Percentiles rank a stretch among this genome's conserved stretches.
These are phyloP conservation scores for Malassezia dermatis DNA, from an alignment of 1,284 basidiomycete species.

Conservation along the genomic window DNA sequence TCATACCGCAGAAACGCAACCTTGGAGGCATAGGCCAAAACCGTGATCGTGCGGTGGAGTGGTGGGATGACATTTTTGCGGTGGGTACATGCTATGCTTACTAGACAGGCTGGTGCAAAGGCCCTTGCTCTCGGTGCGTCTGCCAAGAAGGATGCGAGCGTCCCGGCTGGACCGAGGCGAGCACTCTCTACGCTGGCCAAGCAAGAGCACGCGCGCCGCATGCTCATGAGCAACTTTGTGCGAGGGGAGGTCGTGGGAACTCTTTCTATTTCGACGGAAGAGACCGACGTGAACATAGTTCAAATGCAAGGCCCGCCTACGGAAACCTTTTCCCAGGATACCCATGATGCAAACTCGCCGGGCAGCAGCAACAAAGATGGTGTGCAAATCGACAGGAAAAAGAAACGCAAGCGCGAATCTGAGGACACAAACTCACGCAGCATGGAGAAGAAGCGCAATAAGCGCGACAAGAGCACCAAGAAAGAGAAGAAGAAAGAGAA, in stretches of 20 bases:
- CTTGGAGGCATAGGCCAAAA: conserved; percentile 43
- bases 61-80: conserved; percentile 47
- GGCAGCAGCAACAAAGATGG: background rate
- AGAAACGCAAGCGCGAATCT: conserved; percentile 50
- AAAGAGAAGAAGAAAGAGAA: conserved; percentile 52
- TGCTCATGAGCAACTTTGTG: conserved; percentile 41
- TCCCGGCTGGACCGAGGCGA: conserved; percentile 17
- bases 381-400: background rate
- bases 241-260: conserved; percentile 27
- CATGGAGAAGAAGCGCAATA: background rate
- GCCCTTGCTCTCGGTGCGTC: conserved; percentile 22
- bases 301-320: background rate
- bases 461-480: conserved; percentile 11
- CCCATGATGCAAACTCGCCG: background rate
- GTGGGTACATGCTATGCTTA: conserved; percentile 11
- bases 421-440: conserved; percentile 57
- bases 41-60: conserved; percentile 42
- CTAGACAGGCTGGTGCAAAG: conserved; percentile 27
- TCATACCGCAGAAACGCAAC: conserved; percentile 39
- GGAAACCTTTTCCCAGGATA: background rate
- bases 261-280: background rate
- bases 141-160: background rate
- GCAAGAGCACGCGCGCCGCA: conserved; percentile 36
- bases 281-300: background rate
- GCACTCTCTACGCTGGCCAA: conserved; percentile 36